Evolutionary conservation across 345 rosid genomes (phyloP).

Genomic region (Jatropha curcas): DNA sequence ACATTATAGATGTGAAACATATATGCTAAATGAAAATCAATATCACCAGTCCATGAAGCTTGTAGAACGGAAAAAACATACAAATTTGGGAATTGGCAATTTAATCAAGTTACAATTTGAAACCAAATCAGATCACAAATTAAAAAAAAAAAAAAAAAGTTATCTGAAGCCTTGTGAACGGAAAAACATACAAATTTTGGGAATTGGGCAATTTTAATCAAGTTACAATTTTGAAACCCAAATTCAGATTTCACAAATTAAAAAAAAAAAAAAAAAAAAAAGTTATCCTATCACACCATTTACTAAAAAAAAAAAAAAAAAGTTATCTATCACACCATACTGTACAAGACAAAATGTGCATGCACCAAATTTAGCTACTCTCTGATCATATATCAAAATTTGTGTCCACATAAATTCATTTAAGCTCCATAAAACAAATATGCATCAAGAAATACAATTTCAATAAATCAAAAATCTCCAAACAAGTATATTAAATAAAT

Average conservation of each 20-base stretch:
- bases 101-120: neutral
- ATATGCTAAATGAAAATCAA: neutral
- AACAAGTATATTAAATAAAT: neutral
- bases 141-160: neutral
- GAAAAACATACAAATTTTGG: too few species aligned
- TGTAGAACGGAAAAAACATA: neutral
- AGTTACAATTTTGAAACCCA: too few species aligned
- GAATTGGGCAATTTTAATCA: too few species aligned
- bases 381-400: neutral
- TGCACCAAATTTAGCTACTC: neutral
- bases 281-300: too few species aligned
- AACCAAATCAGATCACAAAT: slow-evolving; percentile 6
- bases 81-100: neutral
- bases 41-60: neutral
- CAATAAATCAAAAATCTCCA: neutral
- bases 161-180: too few species aligned
- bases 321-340: neutral
- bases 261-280: too few species aligned
- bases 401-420: neutral
- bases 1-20: neutral
- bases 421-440: neutral
- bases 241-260: too few species aligned
- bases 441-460: neutral
- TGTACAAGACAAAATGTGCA: neutral
- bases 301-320: neutral